Percentiles rank a stretch among this genome's conserved stretches.
Evolutionary conservation across 495 filamentous ascomycete genomes (phyloP).

Genomic region (Amphirosellinia nigrospora): DNA sequence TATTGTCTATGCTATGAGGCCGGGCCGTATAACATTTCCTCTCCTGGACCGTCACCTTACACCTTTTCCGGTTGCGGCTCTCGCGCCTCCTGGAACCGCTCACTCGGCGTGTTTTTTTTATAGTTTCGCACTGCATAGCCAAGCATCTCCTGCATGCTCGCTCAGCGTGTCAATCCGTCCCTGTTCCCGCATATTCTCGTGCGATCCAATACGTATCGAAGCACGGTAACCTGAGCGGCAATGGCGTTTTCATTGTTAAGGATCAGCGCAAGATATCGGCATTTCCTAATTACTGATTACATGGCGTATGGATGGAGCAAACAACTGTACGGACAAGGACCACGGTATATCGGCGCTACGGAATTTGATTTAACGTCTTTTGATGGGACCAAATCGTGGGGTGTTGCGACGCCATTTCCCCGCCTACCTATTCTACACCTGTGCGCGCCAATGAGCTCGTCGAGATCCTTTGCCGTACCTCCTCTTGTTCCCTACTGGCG

Average conservation of each 20-base stretch:
- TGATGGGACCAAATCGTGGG: conserved; percentile 18
- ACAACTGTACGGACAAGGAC: not conserved
- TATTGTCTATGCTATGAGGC: not conserved
- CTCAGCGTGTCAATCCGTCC: conserved; percentile 4
- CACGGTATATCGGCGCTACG: conserved; percentile 23
- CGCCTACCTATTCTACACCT: not conserved
- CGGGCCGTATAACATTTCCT: not conserved
- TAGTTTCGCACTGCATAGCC: conserved; percentile 17
- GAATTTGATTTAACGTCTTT: conserved; percentile 2
- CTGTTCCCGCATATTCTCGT: conserved; percentile 10
- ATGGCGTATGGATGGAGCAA: conserved; percentile 21
- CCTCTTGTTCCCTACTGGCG: not conserved
- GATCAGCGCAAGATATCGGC: conserved; percentile 18
- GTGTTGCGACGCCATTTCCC: conserved; percentile 13
- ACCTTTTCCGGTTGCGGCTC: conserved; percentile 15
- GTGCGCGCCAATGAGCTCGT: not conserved
- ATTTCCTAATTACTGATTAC: conserved; percentile 6
- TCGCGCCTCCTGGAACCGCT: conserved; percentile 10
- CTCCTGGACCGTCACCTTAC: not conserved
- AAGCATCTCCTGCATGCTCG: conserved; percentile 20
- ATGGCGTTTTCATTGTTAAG: conserved; percentile 19
- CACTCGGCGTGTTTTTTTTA: conserved; percentile 12
- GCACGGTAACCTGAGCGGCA: conserved; percentile 1
- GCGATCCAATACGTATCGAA: not conserved
- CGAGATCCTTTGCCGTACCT: not conserved